phyloP scores from a whole-genome alignment of 495 filamentous ascomycete genomes.

The Peziza echinospora region DNA sequence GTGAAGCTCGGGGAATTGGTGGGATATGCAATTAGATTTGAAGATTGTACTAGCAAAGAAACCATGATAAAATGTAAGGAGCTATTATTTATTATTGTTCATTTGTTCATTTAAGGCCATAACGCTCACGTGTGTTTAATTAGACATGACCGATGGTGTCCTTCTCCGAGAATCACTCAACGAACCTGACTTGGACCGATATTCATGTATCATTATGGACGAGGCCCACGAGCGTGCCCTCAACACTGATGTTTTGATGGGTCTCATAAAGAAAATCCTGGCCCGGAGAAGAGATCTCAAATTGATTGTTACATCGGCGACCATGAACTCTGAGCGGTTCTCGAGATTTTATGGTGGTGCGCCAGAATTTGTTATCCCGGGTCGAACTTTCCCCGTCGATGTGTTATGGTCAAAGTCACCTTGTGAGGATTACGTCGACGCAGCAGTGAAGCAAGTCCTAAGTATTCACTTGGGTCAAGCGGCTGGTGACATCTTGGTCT shows the following conservation, averaged over 20 bases:
- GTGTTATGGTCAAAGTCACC: constrained; percentile 88
- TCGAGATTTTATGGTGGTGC: constrained; percentile 95
- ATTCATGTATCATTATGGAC: constrained; percentile 99
- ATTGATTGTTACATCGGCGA: constrained; percentile 92
- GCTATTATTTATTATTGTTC: too few relatives aligned
- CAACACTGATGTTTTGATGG: constrained; percentile 95
- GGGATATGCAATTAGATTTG: constrained; percentile 96
- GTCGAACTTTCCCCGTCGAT: constrained; percentile 92
- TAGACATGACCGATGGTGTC: constrained; percentile 94
- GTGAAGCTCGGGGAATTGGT: constrained; percentile 75
- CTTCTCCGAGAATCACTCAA: constrained; percentile 80
- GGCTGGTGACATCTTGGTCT: constrained; percentile 82
- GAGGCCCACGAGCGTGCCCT: constrained; percentile 94
- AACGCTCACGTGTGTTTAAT: too few relatives aligned
- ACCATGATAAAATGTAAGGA: constrained; percentile 72
- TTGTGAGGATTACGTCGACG: constrained; percentile 94
- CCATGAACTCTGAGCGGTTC: constrained; percentile 95
- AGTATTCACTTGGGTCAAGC: constrained; percentile 94
- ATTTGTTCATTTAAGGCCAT: too few relatives aligned
- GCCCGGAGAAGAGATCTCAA: constrained; percentile 79
- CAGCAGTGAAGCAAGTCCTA: constrained; percentile 86
- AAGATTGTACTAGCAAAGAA: constrained; percentile 88
- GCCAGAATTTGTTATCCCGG: constrained; percentile 91
- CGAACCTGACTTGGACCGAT: constrained; percentile 81
- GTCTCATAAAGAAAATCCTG: constrained; percentile 89